Evolutionary conservation across 805 yeast species (phyloP), one percentile per base, ranked within the genome.

Genomic region (Wickerhamiella dianesei): DNA sequence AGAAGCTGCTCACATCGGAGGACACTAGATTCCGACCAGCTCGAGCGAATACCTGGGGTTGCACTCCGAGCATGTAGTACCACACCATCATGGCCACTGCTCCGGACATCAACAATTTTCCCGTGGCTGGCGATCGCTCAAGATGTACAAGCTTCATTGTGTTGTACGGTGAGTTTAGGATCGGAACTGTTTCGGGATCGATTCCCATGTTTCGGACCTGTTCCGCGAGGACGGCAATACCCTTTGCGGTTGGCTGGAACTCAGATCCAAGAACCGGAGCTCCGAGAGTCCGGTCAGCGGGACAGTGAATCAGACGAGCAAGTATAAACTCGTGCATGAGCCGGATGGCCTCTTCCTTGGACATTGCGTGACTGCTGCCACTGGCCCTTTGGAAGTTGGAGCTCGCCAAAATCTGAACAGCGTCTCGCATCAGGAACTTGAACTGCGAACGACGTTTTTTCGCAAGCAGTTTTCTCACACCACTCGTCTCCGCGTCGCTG

Each of bases 161-260:
- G 61, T 86, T 86, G 56, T 79, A 72, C 25, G 60, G 63, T 0
- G 87, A 75, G 3, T 2, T 12, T 17, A 3, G 16, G 14, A 3
- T 45, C 22, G 79, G 79, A 21, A 65, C 56, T 0, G 53, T 48
- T 1, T 56, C 49, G 14, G 62, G 61, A 41, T 64, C 68, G 43
- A 78, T 60, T 0, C 87, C 94, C 42, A 71, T 61, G 39, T 67
- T 73, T 44, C 69, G 66, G 50, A 81, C 77, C 59, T 79, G 85
- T 16, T 69, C 66, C 44, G 75, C 76, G 2, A 88, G 62, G 0
- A 85, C 57, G 0, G 86, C 79, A 5, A 86, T 77, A 1, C 96
- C 97, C 58, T 89, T 89, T 0, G 96, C 87, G 0, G 96, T 85
- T 3, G 95, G 95, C 59, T 89, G 96, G 22, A 85, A 58, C 9